Evolutionary conservation across 768 basidiomycete species (phyloP).

Genomic region (Artomyces pyxidatus): DNA sequence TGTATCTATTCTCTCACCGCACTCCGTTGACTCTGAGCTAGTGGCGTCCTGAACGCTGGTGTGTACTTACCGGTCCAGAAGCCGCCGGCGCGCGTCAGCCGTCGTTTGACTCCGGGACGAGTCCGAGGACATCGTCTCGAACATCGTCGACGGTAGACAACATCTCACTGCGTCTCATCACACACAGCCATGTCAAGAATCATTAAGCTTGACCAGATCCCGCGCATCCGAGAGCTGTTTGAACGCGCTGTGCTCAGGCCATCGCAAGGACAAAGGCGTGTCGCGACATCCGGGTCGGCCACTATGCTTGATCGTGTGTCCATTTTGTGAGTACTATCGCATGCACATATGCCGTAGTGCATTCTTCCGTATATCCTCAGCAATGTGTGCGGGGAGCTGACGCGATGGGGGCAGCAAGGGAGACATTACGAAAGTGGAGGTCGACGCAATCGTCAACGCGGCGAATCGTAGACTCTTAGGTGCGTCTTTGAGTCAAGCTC

Average conservation of each 20-base stretch:
- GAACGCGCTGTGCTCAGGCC: constrained; percentile 30
- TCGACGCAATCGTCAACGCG: constrained; percentile 78
- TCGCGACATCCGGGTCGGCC: too few species aligned
- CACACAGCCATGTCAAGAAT: background rate
- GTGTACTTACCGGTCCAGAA: too few species aligned
- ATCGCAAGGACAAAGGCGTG: constrained; percentile 25
- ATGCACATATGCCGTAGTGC: background rate
- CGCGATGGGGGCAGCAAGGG: constrained; percentile 46
- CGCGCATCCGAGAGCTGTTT: constrained; percentile 50
- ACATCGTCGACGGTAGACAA: constrained; percentile 19
- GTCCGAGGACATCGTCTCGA: too few species aligned
- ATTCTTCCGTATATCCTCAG: too few species aligned
- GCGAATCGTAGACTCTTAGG: constrained; percentile 69
- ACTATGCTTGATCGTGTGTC: constrained; percentile 56
- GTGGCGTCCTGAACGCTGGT: too few species aligned
- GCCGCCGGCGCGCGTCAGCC: too few species aligned
- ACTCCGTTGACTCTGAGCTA: too few species aligned
- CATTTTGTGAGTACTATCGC: constrained; percentile 45
- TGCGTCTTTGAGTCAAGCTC: constrained; percentile 20
- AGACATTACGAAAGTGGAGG: constrained; percentile 64
- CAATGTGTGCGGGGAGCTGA: background rate
- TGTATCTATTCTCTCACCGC: too few species aligned
- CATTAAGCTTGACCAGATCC: constrained; percentile 38
- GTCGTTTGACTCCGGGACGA: too few species aligned
- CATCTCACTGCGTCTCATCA: too few species aligned